Percentiles rank a stretch among this genome's conserved stretches.
Evolutionary conservation across 352 stramenopile genomes (phyloP).

Genomic region (Phytopythium mirpurense): DNA sequence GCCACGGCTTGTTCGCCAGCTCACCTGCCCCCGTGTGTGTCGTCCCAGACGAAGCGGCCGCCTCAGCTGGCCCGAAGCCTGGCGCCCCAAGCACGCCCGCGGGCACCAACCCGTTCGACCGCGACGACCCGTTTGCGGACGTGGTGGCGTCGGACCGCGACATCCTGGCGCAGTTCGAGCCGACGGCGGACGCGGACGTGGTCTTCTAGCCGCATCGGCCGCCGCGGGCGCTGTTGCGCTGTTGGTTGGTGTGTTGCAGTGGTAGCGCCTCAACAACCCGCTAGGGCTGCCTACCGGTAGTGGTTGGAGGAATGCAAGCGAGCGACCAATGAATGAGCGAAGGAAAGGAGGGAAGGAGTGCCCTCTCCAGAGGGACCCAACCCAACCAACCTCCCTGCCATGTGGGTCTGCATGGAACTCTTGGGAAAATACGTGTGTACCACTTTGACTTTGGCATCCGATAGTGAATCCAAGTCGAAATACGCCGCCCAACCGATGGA

Average conservation of each 20-base stretch:
- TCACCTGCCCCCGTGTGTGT: not conserved
- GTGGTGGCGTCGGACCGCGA: constrained; percentile 65
- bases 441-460: no score
- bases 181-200: constrained; percentile 65
- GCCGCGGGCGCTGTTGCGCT: not conserved
- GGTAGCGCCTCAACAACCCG: no score
- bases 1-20: no score
- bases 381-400: no score
- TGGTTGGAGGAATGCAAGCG: no score
- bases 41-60: constrained; percentile 1
- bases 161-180: constrained; percentile 80
- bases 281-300: no score
- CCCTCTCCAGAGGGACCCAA: no score
- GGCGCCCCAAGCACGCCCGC: constrained; percentile 8
- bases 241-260: no score
- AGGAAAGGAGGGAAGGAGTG: no score
- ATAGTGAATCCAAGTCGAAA: constrained; percentile 1
- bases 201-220: constrained; percentile 49
- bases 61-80: constrained; percentile 10
- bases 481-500: constrained; percentile 26
- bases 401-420: no score
- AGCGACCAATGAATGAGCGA: no score
- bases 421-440: no score
- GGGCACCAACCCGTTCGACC: constrained; percentile 17
- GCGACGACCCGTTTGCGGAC: constrained; percentile 61